phyloP scores from a whole-genome alignment of 2,329 filamentous ascomycete species.

The Penicillium sp. region DNA sequence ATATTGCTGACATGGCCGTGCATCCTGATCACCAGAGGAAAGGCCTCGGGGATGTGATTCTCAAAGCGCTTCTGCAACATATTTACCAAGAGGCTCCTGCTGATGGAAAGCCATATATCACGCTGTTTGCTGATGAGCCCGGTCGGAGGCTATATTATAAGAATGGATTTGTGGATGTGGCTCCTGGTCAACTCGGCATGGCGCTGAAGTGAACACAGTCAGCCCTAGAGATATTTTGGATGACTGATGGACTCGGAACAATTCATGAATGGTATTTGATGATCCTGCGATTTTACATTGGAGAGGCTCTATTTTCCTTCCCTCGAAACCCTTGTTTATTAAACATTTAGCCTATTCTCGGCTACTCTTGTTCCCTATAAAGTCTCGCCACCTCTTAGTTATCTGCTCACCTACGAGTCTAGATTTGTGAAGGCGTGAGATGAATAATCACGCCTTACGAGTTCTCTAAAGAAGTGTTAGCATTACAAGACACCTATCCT shows the following conservation, averaged over 20 bases:
- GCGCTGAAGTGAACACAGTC: neutral
- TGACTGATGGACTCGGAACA: neutral
- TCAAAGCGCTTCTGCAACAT: conserved; percentile 39
- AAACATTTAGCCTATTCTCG: conserved; percentile 30
- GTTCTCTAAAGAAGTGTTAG: neutral
- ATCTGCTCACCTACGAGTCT: too few species aligned
- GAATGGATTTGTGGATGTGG: conserved; percentile 2
- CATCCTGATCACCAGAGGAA: conserved; percentile 56
- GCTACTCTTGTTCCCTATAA: conserved; percentile 28
- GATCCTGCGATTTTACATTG: neutral
- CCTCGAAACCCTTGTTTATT: neutral
- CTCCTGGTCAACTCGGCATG: conserved; percentile 1
- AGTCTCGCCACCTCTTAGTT: neutral
- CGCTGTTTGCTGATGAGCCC: neutral
- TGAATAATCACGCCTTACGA: neutral
- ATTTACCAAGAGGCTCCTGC: neutral
- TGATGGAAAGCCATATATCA: conserved; percentile 4
- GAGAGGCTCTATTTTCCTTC: neutral
- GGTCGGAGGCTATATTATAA: neutral
- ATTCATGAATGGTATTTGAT: neutral
- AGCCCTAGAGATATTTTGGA: neutral
- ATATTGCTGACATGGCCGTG: conserved; percentile 59
- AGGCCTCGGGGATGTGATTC: conserved; percentile 55
- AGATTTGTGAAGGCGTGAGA: neutral
- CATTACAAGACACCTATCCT: neutral